Base-by-base conservation (phyloP, 192 early-diverging fungal species). In the Coemansia furcata region DNA sequence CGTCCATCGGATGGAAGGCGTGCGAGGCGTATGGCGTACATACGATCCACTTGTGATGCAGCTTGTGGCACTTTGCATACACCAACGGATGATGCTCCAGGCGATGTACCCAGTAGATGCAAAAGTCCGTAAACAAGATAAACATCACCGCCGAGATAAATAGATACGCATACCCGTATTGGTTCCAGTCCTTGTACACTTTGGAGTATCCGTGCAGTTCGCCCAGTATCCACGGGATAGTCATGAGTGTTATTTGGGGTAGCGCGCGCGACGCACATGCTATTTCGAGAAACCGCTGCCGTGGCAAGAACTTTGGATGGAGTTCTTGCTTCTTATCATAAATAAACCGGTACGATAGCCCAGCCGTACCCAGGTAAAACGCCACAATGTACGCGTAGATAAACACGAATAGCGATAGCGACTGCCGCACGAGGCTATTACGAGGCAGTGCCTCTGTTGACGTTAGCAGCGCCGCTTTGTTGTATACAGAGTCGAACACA, bases 91-190 rank as follows among this genome's bases (percentile, higher is more conserved):
- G 93, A 74, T 99, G 95, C 71, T 93, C 86, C 63, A 85, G 86
- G 19, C 97, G 92, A 77, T 99, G 97, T 60, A 96, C 89, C 95
- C 95, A 99, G 81, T 99, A 99, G 63, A 99, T 94, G 60, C 90
- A 85, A 74, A 88, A 93, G 68, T 99, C 97, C 15, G 95, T 98
- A 62, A 98, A 96, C 74, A 94, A 64, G 63, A 99, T 86, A 78
- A 98, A 99, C 70, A 74, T 55, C 30, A 84, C 62, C 12, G 93
- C 67, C 49, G 89, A 91, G 3, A 90, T 17, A 3, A 88, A 52
- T 44, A 92, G 68, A 69, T 95, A 97, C 30, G 84, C 62, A 86
- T 89, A 93, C 5, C 91, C 95, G 70, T 89, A 90, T 23, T 71
- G 77, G 68, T 84, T 66, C 62, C 90, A 77, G 6, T 88, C 84